phyloP scores from a whole-genome alignment of 768 basidiomycete species.

The Hericium rajendrae region DNA sequence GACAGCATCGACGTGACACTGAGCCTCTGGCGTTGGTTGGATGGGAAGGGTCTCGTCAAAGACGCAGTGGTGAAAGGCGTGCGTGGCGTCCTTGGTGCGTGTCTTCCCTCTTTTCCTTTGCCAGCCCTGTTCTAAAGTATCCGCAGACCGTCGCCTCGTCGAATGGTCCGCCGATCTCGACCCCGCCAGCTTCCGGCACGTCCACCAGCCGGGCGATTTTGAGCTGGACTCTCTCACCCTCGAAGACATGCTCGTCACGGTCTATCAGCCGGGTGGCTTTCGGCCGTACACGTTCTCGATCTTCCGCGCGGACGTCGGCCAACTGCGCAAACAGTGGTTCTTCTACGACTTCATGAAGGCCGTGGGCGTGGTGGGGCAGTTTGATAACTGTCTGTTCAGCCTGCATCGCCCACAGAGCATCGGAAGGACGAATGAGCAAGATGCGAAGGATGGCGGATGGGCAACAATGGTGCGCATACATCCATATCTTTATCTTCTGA shows the following conservation, averaged over 20 bases:
- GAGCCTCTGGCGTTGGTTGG: conserved; percentile 85
- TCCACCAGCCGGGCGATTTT: conserved; percentile 74
- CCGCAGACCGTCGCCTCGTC: conserved; percentile 76
- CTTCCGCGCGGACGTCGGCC: conserved; percentile 82
- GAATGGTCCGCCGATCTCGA: conserved; percentile 77
- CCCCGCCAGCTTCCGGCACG: conserved; percentile 74
- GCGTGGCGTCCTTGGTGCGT: conserved; percentile 79
- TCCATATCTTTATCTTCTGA: background rate
- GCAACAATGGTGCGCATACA: conserved; percentile 4
- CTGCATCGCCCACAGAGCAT: conserved; percentile 94
- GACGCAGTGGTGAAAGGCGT: conserved; percentile 92
- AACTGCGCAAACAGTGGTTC: conserved; percentile 85
- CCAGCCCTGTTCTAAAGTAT: background rate
- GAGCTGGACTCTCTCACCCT: conserved; percentile 83
- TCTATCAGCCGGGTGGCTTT: conserved; percentile 90
- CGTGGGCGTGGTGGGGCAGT: conserved; percentile 93
- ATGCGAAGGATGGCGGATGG: conserved; percentile 77
- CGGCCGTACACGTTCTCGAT: conserved; percentile 88
- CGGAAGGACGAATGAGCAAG: conserved; percentile 80
- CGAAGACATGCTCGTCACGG: conserved; percentile 88
- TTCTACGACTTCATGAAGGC: conserved; percentile 90
- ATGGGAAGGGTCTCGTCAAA: conserved; percentile 88
- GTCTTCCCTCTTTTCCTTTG: background rate
- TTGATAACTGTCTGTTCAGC: conserved; percentile 96
- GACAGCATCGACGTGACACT: conserved; percentile 95